Conservation (phyloP, 805 yeast species). For the Wickerhamomyces alni region DNA sequence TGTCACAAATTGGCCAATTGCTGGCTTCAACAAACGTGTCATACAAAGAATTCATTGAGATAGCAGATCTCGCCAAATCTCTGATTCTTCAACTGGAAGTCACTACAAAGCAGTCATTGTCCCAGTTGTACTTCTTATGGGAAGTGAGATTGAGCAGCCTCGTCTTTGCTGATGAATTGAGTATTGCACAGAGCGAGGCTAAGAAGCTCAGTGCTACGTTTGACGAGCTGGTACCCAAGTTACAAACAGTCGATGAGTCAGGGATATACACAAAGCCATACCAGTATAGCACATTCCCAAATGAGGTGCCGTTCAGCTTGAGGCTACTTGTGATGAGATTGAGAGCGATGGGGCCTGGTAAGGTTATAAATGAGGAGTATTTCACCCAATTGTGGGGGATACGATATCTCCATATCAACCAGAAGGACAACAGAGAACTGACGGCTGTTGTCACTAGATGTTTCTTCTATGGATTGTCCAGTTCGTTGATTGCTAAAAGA, state of each 20-base stretch:
- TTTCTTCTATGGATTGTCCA: slow-evolving; percentile 17
- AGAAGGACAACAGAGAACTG: background rate
- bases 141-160: slow-evolving; percentile 18
- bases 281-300: slow-evolving; percentile 11
- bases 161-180: slow-evolving; percentile 17
- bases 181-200: slow-evolving; percentile 22
- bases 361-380: slow-evolving; percentile 10
- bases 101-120: background rate
- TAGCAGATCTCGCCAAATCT: slow-evolving; percentile 7
- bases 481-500: slow-evolving; percentile 23
- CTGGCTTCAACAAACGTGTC: slow-evolving; percentile 2
- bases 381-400: slow-evolving; percentile 12
- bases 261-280: background rate
- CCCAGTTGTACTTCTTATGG: slow-evolving; percentile 15
- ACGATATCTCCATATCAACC: slow-evolving; percentile 4
- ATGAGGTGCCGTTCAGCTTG: slow-evolving; percentile 15
- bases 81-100: background rate
- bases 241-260: background rate
- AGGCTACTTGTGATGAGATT: slow-evolving; percentile 18
- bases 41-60: slow-evolving; percentile 4
- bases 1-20: background rate
- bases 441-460: slow-evolving; percentile 3
- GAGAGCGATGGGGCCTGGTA: slow-evolving; percentile 19
- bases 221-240: slow-evolving; percentile 4
- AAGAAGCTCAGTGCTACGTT: slow-evolving; percentile 16